Base-by-base conservation (phyloP, 2,329 filamentous ascomycete genomes). In the Fusarium sp. region DNA sequence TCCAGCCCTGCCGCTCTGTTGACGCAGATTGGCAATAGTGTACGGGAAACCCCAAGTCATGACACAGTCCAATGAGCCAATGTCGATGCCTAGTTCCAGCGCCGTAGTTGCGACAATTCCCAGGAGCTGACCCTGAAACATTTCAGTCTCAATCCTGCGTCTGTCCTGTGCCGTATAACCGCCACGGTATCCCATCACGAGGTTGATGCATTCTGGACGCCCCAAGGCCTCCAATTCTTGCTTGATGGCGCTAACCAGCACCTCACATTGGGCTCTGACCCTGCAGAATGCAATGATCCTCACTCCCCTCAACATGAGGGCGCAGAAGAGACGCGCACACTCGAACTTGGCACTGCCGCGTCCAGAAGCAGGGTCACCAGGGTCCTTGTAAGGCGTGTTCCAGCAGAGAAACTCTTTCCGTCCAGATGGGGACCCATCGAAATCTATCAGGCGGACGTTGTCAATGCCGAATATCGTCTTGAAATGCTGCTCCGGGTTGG, bases 311-410 rank as follows among this genome's bases (percentile, higher is more conserved):
- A 98, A 84, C 20, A 99, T 92, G 3, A 99, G 87, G 79, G 97
- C 94, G 77, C 95, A 97, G 79, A 99, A 98, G 0, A 99, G 85
- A 50, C 94, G 91, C 1, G 97, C 95, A n/a, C 94, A 93, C 83
- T 99, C 96, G 6, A 90, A 89, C 81, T 97, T 91, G 5, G 92
- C 92, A 80, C 94, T 94, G 16, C 94, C 94, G 67, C 97, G 91
- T 1, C 97, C 96, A 77, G 94, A 97, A 0, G 93, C 91, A 10
- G 95, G 94, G 82, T 98, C 96, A 1, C 88, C 89, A 0, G 96
- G 95, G 76, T 98, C 96, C 81, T 95, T 97, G 82, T 91, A 98
- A 0, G 97, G 97, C 0, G 96, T 98, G 78, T 99, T 98, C 97
- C 97, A 99, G 82, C 95, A 98, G 8, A 99, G 80, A 67, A 98